Evolutionary conservation across 192 early-diverging fungal species (phyloP), one percentile per base, ranked within the genome.

Genomic region (Tieghemiomyces parasiticus): DNA sequence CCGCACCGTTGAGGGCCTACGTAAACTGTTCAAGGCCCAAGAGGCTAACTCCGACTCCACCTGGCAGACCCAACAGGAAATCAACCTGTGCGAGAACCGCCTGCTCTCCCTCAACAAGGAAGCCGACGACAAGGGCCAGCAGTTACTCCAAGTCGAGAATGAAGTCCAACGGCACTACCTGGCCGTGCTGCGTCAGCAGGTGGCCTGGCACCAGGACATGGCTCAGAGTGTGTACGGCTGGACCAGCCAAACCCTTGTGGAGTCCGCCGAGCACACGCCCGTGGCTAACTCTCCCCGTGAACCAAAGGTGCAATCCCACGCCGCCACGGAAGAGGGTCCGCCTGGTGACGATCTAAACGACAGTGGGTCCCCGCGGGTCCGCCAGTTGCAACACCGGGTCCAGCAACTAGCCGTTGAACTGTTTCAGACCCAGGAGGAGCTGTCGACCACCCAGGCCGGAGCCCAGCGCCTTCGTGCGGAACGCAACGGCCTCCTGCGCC

Each of bases 1-100:
- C 9, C 55, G 55, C 4, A 38, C 26, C 6, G 55, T 34, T 9
- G 55, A 58, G 4, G 55, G 55, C n/a, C 55, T 58, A 0, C 32
- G 35, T n/a, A 58, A 58, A 35, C 26, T 58, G 10, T 34, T 35
- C 1, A 38, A 34, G 10, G 26, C 35, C 24, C 55, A 58, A 26
- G 35, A 58, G 33, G 35, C 1, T 10, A 38, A 58, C n/a, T 34
- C 32, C 20, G 35, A 58, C 10, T 12, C n/a, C n/a, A 58, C 34
- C 22, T 35, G 55, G 55, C 34, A 58, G 32, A 58, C 55, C 13
- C 55, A 58, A n/a, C 16, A 34, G 2, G 55, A 58, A 35, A 58
- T 58, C 33, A 34, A 34, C 32, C 35, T 58, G 55, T 58, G 35
- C 55, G 55, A 58, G 32, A 58, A 58, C 34, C 55, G 55, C 19